Evolutionary conservation across 2,329 filamentous ascomycete species (phyloP).

Genomic region (Aspergillus caelatus): DNA sequence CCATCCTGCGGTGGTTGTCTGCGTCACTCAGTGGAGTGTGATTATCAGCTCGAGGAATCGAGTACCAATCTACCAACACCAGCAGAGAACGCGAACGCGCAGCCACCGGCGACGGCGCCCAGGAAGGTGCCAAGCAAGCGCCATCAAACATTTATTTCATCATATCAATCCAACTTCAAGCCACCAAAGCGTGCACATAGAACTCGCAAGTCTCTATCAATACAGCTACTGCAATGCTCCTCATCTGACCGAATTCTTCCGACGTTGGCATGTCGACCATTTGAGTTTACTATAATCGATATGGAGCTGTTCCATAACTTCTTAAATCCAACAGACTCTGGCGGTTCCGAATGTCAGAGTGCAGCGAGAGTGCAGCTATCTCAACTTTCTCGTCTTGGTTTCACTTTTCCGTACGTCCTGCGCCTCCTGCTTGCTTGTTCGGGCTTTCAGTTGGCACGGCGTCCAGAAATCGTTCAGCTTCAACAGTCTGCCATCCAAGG

Average conservation of each 20-base stretch:
- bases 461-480: not conserved
- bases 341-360: not conserved
- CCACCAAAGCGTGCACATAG: constrained; percentile 10
- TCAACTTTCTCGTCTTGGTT: constrained; percentile 12
- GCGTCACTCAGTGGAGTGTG: constrained; percentile 15
- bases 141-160: constrained; percentile 11
- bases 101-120: not conserved
- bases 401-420: constrained; percentile 17
- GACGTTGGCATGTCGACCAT: constrained; percentile 5
- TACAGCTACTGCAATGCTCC: not conserved
- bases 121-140: not conserved
- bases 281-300: constrained; percentile 18
- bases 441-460: constrained; percentile 15
- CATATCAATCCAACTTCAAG: constrained; percentile 10
- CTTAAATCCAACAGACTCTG: constrained; percentile 14
- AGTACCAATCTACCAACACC: not conserved
- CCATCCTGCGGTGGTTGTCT: constrained; percentile 16
- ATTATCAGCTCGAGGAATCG: constrained; percentile 2
- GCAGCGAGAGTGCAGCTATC: not conserved
- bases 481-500: not conserved
- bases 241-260: not conserved
- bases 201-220: not conserved
- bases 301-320: constrained; percentile 21
- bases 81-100: not conserved
- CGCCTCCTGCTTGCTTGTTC: constrained; percentile 17